These are phyloP conservation scores for Auxenochlorella pyrenoidosa DNA, from an alignment of 139 green algal species.

Conservation along the genomic window DNA sequence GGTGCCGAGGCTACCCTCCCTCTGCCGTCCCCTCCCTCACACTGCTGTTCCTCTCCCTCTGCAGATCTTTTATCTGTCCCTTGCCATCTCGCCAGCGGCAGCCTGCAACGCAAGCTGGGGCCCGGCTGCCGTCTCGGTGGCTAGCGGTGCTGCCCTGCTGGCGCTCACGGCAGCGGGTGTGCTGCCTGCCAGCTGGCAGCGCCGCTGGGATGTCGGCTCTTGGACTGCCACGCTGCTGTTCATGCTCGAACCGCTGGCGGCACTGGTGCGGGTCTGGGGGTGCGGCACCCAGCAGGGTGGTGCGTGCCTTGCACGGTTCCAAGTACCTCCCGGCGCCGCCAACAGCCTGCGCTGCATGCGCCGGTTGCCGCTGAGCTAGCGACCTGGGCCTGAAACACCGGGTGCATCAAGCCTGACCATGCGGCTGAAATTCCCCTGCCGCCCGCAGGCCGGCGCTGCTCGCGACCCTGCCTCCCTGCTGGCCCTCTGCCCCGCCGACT, in stretches of 20 bases:
- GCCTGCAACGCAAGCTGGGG: conserved; percentile 6
- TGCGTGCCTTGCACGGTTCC: not conserved
- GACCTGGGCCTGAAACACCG: not conserved
- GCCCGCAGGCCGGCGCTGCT: not conserved
- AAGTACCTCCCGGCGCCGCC: not conserved
- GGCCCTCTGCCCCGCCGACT: not conserved
- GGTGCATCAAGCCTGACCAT: too few relatives aligned
- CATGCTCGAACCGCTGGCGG: conserved; percentile 77
- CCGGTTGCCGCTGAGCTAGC: too few relatives aligned
- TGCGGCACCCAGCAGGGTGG: not conserved
- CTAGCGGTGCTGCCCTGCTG: not conserved
- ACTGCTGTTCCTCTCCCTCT: too few relatives aligned
- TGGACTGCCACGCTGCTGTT: conserved; percentile 86
- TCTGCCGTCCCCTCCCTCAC: not conserved
- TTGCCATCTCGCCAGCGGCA: not conserved
- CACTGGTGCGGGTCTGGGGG: conserved; percentile 52
- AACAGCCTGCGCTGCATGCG: not conserved
- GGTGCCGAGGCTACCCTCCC: too few relatives aligned
- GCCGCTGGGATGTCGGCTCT: conserved; percentile 53
- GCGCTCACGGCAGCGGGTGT: not conserved
- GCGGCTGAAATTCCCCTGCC: not conserved
- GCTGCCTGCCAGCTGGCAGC: not conserved
- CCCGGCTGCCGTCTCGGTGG: not conserved
- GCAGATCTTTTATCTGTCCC: not conserved
- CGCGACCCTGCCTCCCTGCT: not conserved